These are phyloP conservation scores for Chytriomyces sp. DNA, from an alignment of 192 early-diverging fungal genomes.

Conservation along the genomic window DNA sequence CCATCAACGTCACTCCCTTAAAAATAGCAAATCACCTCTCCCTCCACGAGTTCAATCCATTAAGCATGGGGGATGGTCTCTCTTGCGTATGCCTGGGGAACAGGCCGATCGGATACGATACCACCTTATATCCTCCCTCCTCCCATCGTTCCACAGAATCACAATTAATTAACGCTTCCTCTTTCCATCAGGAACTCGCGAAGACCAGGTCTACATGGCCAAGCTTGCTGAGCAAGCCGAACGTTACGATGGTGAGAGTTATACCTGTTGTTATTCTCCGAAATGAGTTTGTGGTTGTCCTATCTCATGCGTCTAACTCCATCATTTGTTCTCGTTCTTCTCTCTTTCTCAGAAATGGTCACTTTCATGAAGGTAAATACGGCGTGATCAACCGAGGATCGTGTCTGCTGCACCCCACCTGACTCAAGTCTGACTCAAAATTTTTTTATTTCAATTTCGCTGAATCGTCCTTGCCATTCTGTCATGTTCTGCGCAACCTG, in stretches of 20 bases:
- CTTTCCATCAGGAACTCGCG: slow-evolving; percentile 42
- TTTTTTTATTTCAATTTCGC: slow-evolving; percentile 5
- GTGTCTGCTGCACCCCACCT: background rate
- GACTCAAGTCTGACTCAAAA: slow-evolving; percentile 1
- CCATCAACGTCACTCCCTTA: background rate
- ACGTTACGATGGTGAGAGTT: slow-evolving; percentile 92
- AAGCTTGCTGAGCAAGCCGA: slow-evolving; percentile 99
- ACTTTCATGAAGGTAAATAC: slow-evolving; percentile 73
- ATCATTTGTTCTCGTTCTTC: slow-evolving; percentile 13
- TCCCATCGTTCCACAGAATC: background rate
- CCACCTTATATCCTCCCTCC: background rate
- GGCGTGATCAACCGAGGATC: too few relatives aligned
- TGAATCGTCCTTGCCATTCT: slow-evolving; percentile 12
- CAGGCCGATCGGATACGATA: too few relatives aligned
- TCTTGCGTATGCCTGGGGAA: background rate
- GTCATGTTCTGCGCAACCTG: background rate
- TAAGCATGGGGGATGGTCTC: background rate
- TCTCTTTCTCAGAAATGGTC: slow-evolving; percentile 76
- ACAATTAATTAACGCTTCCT: background rate
- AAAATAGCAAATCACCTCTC: background rate
- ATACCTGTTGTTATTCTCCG: background rate
- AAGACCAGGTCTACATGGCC: slow-evolving; percentile 95
- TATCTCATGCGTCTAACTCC: slow-evolving; percentile 3
- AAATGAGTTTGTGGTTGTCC: background rate
- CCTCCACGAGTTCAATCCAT: background rate